Conservation (phyloP, 306 rosid species). For the Ormosia semicastrata region DNA sequence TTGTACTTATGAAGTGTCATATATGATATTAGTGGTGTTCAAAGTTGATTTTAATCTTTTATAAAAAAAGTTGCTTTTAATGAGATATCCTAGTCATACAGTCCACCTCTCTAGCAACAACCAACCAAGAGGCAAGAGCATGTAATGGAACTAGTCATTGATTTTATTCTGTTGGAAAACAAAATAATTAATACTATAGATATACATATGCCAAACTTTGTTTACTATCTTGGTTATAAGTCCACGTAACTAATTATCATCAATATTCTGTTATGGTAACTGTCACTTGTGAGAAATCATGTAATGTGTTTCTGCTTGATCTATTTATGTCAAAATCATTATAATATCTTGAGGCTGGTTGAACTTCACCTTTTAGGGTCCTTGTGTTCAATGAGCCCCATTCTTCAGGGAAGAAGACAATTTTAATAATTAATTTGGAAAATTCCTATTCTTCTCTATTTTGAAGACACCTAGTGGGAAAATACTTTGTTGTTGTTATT, state of each 20-base stretch:
- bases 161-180: background rate
- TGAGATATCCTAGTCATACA: background rate
- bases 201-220: background rate
- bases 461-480: background rate
- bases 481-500: no score
- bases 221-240: background rate
- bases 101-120: background rate
- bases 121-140: background rate
- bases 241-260: background rate
- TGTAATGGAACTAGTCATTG: background rate
- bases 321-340: background rate
- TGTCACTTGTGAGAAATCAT: constrained; percentile 10
- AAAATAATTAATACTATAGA: background rate
- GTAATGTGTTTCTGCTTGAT: background rate
- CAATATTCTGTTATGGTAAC: background rate
- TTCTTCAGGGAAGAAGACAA: background rate
- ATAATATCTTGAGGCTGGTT: background rate
- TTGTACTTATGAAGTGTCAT: background rate
- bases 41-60: background rate
- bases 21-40: background rate
- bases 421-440: background rate
- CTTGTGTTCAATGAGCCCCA: background rate
- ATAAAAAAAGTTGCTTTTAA: background rate
- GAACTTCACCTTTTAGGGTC: background rate
- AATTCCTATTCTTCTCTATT: background rate